Base-by-base conservation (phyloP, 1,284 basidiomycete genomes). In the Tranzscheliella williamsii region DNA sequence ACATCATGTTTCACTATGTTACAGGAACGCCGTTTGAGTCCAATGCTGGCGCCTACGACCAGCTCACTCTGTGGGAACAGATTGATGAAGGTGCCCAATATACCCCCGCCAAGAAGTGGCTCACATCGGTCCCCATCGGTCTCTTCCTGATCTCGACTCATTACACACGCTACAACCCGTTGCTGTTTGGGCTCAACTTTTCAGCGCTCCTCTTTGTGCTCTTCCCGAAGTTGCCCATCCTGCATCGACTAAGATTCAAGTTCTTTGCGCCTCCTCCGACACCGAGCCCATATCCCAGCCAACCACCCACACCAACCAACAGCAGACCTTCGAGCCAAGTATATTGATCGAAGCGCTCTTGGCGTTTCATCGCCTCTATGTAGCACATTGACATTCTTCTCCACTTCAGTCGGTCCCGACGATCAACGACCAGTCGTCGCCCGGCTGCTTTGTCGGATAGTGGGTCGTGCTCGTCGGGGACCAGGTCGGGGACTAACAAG, bases 11-110 rank as follows among this genome's bases (percentile, higher is more conserved):
- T 81, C 94, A 99, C 79, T 91, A 90, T 82, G 91, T 95, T 45
- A 96, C 91, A 11, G 94, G 94, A 38, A 91, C 95, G 24, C 94
- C 95, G 3, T 98, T 98, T 78, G 89, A 94, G 53, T 42, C 73
- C 83, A 91, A 78, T 65, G 87, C 87, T 12, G 95, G 95, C 32
- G 94, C 90, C 5, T 98, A 95, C 80, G 94, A 98, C 78, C 90
- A 96, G 68, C 83, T 98, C 38, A 98, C 95, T 0, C 81, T 99
- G 21, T 99, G 94, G 94, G 94, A 99, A 78, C 94, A 99, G 83
- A 99, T 99, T 54, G 94, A 99, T 79, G 88, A 91, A 53, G 94
- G 94, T 30, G 94, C 93, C 0, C 94, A 98, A 74, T 95, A 98
- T 79, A 99, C 94, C 2, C 94, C 94, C 0, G 87, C 94, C 3